Conservation (phyloP, 108 stramenopile species). For the Phaeodactylum tricornutum region DNA sequence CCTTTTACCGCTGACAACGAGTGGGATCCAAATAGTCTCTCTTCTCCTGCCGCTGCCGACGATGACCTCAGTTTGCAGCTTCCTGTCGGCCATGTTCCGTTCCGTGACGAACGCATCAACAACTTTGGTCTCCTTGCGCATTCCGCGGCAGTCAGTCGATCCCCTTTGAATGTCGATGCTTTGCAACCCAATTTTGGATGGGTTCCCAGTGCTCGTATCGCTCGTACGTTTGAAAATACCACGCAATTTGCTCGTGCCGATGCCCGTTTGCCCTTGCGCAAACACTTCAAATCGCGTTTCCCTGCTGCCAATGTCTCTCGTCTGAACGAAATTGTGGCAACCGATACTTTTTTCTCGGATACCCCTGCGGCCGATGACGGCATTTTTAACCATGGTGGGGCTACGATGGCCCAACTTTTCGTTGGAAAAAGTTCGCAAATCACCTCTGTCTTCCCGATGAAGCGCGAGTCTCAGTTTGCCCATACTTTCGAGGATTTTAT, state of each 20-base stretch:
- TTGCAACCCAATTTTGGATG: constrained; percentile 2
- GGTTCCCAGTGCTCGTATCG: constrained; percentile 5
- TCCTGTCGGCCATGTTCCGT: too few species aligned
- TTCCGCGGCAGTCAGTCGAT: too few species aligned
- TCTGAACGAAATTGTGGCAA: constrained; percentile 4
- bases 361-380: background rate
- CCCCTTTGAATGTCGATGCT: too few species aligned
- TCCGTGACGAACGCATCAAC: too few species aligned
- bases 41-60: too few species aligned
- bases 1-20: background rate
- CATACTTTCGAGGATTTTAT: constrained; percentile 10
- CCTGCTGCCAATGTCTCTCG: constrained; percentile 7
- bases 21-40: constrained; percentile 29
- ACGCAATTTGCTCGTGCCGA: constrained; percentile 2
- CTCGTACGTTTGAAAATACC: constrained; percentile 9
- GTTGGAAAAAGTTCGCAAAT: constrained; percentile 2
- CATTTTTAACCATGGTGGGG: background rate
- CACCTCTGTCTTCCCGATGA: constrained; percentile 10
- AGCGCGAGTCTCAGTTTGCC: constrained; percentile 4
- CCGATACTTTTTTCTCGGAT: constrained; percentile 9
- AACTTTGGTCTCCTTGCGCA: too few species aligned
- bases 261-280: constrained; percentile 1
- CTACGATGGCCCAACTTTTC: constrained; percentile 9
- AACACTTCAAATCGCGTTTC: constrained; percentile 1
- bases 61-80: too few species aligned